Evolutionary conservation across 2,329 filamentous ascomycete species (phyloP), one percentile per base, ranked within the genome.

Genomic region (Cladosporium sphaerospermum): DNA sequence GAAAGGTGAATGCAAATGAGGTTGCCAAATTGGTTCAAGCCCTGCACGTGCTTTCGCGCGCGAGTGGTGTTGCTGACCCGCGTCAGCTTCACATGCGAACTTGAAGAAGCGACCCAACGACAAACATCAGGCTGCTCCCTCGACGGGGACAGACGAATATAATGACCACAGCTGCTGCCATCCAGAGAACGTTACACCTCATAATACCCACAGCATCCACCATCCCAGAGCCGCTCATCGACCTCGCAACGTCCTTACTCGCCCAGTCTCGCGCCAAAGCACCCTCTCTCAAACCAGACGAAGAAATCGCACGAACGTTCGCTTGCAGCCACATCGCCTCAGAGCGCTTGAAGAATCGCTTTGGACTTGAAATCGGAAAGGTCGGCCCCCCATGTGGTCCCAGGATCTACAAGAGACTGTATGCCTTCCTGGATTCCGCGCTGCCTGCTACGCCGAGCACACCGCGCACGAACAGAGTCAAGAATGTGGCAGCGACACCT

Each of bases 291-390:
- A 95, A 90, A 67, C 79, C 84, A 3, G 89, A 95, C 53, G 90
- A 96, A 68, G 91, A 96, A 68, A 83, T 93, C 59, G 89, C 86
- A n/a, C 80, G 91, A 16, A 78, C 81, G 4, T 93, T 93, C 68
- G 87, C 86, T 3, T 96, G 90, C 67, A 87, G 88, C 11, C 85
- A 96, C 70, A 80, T 99, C 56, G 93, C 93, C 16, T 97, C 91
- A 66, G 89, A 92, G 51, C 89, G 89, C 50, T 76, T 96, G 37
- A 91, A 90, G 65, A 86, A 84, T 52, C 69, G 77, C 0, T 80
- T 95, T 42, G 82, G 90, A 64, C 81, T 96, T 7, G 90, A 91
- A 0, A 80, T 84, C 1, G 85, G 91, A 54, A 81, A 87, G 57
- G 80, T 86, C 2, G 80, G 83, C 4, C 88, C 90, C 2, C 90